Percentiles rank a stretch among this genome's conserved stretches.
These are phyloP conservation scores for Triglochin maritima DNA, from an alignment of 106 monocot genomes.

Conservation along the genomic window DNA sequence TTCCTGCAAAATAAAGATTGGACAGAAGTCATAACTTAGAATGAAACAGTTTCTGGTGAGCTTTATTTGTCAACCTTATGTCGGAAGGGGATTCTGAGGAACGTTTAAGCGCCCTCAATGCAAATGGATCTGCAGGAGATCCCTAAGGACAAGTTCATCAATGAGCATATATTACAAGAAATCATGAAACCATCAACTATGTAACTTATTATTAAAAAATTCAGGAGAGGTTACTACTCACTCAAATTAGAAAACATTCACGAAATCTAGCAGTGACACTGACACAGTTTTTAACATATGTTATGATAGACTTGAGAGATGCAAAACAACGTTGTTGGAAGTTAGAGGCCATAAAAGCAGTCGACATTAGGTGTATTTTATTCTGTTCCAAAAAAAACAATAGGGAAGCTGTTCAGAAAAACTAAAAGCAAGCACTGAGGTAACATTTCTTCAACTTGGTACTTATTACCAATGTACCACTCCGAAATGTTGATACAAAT, in stretches of 20 bases:
- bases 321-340: neutral
- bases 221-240: neutral
- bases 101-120: slow-evolving; percentile 29
- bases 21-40: neutral
- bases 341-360: neutral
- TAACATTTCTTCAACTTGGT: no score
- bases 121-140: slow-evolving; percentile 22
- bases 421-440: no score
- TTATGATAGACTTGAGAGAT: neutral
- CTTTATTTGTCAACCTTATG: slow-evolving; percentile 22
- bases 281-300: neutral
- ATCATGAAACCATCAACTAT: no score
- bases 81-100: slow-evolving; percentile 19
- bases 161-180: no score
- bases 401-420: neutral
- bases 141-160: slow-evolving; percentile 18
- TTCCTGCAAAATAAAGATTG: slow-evolving; percentile 38
- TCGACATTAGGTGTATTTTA: neutral
- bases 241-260: neutral
- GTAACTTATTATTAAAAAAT: neutral
- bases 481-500: neutral
- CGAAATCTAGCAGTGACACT: neutral
- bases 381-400: neutral
- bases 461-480: neutral
- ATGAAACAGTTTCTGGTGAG: neutral